Base-by-base conservation (phyloP, 495 filamentous ascomycete genomes). In the Xylona heveae region DNA sequence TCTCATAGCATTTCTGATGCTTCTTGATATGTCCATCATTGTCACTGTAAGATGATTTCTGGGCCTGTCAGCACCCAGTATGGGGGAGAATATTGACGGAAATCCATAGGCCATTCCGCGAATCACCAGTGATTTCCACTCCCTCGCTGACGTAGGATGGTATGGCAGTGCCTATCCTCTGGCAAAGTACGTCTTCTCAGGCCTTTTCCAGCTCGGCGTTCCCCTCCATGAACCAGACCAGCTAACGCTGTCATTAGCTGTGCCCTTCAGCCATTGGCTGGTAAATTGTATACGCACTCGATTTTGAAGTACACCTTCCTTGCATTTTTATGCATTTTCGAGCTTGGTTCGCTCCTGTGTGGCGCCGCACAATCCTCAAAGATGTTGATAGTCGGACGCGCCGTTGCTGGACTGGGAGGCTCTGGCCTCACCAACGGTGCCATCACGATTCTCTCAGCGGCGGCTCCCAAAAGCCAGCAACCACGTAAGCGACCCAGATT, bases 1-100 rank as follows among this genome's bases (percentile, higher is more conserved):
- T 0, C 16, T 61, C 6, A 54, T 50, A 12, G 40, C 43, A 4
- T 66, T 64, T 39, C 34, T 67, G 20, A 50, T 66, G 46, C 35
- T 68, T 24, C 39, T 70, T 4, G 64, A 68, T 36, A 44, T 42
- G 12, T 53, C 62, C 1, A 66, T 69, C 37, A 39, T 69, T 25
- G 38, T 51, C 5, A 64, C 63, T 1, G 62, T 63, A 33, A 41
- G 45, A 41, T 13, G n/a, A n/a, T 35, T 33, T 20, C 8, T 40
- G 43, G 33, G 19, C 43, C 3, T 36, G 12, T 30, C 7, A 25
- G 23, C 7, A 8, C 8, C 13, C 8, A 13, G 23, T 8, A 25
- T 13, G 23, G 13, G 23, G 23, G 23, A 25, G 7, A 7, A 25
- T 8, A 25, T 8, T 25, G 23, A 17, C 17, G 10, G 1, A 4